Evolutionary conservation across 805 yeast species (phyloP).

Genomic region (Kurtzmaniella cleridarum): DNA sequence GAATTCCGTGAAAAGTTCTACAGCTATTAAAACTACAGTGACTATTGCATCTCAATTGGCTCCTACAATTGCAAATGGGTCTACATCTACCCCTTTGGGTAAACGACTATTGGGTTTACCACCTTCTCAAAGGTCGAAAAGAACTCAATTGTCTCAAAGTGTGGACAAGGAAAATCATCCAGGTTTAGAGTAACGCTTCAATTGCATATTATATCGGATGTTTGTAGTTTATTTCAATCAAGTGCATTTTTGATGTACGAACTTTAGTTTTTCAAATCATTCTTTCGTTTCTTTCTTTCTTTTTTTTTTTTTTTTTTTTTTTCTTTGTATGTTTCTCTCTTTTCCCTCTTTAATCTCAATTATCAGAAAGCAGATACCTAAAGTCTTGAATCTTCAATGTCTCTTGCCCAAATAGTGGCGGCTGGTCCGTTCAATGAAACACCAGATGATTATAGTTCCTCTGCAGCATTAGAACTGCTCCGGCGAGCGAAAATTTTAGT

Average conservation of each 20-base stretch:
- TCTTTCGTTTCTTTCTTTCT: conserved; percentile 1
- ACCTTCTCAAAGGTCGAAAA: conserved; percentile 22
- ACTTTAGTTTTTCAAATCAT: no score
- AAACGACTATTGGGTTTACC: conserved; percentile 32
- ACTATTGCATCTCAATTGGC: not conserved
- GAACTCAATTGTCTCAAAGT: conserved; percentile 12
- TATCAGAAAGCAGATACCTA: no score
- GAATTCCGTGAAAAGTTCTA: not conserved
- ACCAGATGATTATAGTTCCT: conserved; percentile 25
- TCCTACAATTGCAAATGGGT: not conserved
- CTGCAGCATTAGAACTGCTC: conserved; percentile 19
- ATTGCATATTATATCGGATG: no score
- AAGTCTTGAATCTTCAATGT: conserved; percentile 1
- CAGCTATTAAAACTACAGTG: conserved; percentile 1
- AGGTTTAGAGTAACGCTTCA: not conserved
- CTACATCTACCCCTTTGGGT: conserved; percentile 10
- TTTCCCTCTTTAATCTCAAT: not conserved
- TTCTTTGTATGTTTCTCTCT: not conserved
- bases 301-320: not conserved
- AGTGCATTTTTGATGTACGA: no score
- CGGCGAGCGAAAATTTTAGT: conserved; percentile 27
- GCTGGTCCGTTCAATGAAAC: conserved; percentile 38
- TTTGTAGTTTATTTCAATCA: no score
- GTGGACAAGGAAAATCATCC: conserved; percentile 3
- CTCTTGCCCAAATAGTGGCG: conserved; percentile 15